Base-by-base conservation (phyloP, 768 basidiomycete species). In the Suillus sp. region DNA sequence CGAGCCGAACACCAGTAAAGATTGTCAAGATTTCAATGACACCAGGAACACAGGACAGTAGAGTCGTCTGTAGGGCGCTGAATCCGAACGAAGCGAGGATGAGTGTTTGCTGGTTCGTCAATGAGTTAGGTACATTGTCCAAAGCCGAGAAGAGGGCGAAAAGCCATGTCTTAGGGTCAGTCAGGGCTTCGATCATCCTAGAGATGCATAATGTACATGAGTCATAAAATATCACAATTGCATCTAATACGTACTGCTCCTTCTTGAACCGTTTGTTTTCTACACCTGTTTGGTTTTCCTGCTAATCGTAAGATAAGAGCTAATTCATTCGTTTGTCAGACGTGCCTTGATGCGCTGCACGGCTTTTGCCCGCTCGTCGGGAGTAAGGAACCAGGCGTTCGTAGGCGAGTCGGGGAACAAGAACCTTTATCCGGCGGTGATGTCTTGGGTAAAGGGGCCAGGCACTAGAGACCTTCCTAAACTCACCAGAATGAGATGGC, bases 341-440 rank as follows among this genome's bases (percentile, higher is more conserved):
- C 84, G n/a, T 57, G 11, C 55, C 76, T 86, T 85, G 64, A 90
- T 83, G 10, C 88, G 81, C 51, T 78, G 78, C 30, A 90, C 79
- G 6, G 88, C 88, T 37, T 78, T 76, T 0, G 75, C 75, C 8
- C 85, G 81, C 67, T 90, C 88, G 30, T 81, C 77, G 4, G 70
- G 74, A 6, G 86, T 86, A 47, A 90, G 75, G 75, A 90, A 90
- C 84, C 85, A 84, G 18, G 88, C 88, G 59, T 74, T 85, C 3
- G 87, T 86, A 0, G 88, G 88, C 1, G 86, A 88, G 68, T 89
- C 87, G 0, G 88, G 88, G 76, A 89, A 89, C 40, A 84, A 71
- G 68, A 86, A 81, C 79, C 84, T 85, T 57, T 32, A 14, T 20
- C n/a, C 32, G 65, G 22, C 47, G 51, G 32, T 13, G 32, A 38